phyloP scores from a whole-genome alignment of 164 flowering plant species.

The Pachysandra terminalis region DNA sequence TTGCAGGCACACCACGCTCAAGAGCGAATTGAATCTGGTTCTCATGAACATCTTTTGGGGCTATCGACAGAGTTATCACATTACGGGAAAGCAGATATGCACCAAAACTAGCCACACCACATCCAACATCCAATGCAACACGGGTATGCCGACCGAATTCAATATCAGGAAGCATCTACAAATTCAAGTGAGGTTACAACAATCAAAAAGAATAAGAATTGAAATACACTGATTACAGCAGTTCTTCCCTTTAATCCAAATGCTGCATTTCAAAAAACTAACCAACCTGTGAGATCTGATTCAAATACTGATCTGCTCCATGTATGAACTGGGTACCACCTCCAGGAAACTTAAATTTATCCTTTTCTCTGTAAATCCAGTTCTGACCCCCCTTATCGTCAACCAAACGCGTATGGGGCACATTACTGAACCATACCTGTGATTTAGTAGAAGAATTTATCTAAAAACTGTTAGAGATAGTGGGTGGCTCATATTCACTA shows the following conservation, averaged over 20 bases:
- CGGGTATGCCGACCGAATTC: slow-evolving; percentile 47
- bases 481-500: too few species aligned
- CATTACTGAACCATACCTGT: slow-evolving; percentile 94
- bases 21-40: slow-evolving; percentile 71
- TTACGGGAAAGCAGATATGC: slow-evolving; percentile 51
- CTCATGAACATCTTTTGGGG: slow-evolving; percentile 70
- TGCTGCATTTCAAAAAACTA: not conserved
- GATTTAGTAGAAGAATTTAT: slow-evolving; percentile 8
- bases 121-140: slow-evolving; percentile 60
- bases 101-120: slow-evolving; percentile 74
- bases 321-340: slow-evolving; percentile 99
- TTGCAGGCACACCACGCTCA: slow-evolving; percentile 69
- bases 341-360: slow-evolving; percentile 95
- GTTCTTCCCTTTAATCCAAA: not conserved
- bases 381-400: slow-evolving; percentile 99
- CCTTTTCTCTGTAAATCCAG: slow-evolving; percentile 69
- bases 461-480: too few species aligned
- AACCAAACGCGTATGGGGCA: slow-evolving; percentile 86
- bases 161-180: slow-evolving; percentile 62
- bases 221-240: not conserved
- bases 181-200: not conserved
- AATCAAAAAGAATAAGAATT: not conserved
- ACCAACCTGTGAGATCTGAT: slow-evolving; percentile 83
- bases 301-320: slow-evolving; percentile 88
- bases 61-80: slow-evolving; percentile 48